phyloP scores from a whole-genome alignment of 768 basidiomycete species.

The Crepidotus variabilis region DNA sequence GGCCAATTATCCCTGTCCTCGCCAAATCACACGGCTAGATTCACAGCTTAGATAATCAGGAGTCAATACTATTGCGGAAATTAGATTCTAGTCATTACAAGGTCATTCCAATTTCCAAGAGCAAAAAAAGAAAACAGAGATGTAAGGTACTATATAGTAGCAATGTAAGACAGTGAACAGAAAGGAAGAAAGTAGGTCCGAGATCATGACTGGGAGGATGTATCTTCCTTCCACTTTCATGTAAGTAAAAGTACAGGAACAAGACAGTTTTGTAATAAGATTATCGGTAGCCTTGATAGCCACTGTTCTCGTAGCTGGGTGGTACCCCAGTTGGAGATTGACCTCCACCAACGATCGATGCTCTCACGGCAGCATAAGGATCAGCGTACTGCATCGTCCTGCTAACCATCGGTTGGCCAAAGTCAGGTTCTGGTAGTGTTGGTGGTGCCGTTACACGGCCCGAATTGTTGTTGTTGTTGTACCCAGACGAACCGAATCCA shows the following conservation, averaged over 20 bases:
- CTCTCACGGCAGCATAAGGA: slow-evolving; percentile 80
- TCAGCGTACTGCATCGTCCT: slow-evolving; percentile 94
- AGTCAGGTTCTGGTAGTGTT: slow-evolving; percentile 37
- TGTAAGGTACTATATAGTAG: too few species aligned
- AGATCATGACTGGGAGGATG: neutral
- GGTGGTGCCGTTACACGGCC: slow-evolving; percentile 27
- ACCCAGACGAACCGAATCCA: slow-evolving; percentile 53
- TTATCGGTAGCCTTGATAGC: slow-evolving; percentile 48
- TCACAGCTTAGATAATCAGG: neutral
- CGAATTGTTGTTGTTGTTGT: slow-evolving; percentile 18
- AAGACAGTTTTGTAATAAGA: neutral
- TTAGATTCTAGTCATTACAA: neutral
- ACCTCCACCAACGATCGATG: slow-evolving; percentile 38
- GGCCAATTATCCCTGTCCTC: neutral
- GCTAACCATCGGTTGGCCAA: slow-evolving; percentile 59
- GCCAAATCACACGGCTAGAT: neutral
- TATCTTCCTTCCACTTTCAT: neutral
- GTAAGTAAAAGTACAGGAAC: neutral
- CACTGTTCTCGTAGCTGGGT: slow-evolving; percentile 45
- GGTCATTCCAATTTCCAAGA: too few species aligned
- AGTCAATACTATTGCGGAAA: neutral
- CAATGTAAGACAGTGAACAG: neutral
- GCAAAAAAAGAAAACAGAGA: too few species aligned
- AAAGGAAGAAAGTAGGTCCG: neutral
- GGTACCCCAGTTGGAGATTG: slow-evolving; percentile 23